Base-by-base conservation (phyloP, 2,329 filamentous ascomycete genomes). In the Macrophomina pseudophaseolina region DNA sequence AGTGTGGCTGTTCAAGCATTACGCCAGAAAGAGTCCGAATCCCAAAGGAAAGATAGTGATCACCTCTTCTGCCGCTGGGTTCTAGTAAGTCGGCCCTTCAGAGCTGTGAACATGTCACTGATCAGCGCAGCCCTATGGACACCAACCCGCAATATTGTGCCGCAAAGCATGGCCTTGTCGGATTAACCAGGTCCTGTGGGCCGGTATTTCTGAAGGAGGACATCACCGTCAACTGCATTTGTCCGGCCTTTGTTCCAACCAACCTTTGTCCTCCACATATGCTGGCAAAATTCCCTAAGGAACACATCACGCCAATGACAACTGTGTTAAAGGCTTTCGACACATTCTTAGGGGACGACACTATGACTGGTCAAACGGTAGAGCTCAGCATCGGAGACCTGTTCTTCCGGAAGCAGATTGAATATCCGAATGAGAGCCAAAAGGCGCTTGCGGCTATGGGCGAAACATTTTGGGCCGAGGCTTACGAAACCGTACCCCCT, bases 351-450 rank as follows among this genome's bases (percentile, higher is more conserved):
- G 72, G 62, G 0, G 74, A 77, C 52, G 72, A 77, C 51, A 71
- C 65, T 1, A 68, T 79, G 71, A 79, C 75, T 0, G 81, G 80
- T 0, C 74, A 81, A 69, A 73, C 73, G 7, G 79, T 82, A 14
- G 81, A 83, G 71, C 70, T 81, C 56, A 74, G 72, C 3, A 71
- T 78, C 66, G 79, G 79, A n/a, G 73, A 79, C 5, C 72, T 82
- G 11, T 78, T 77, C 58, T 80, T 81, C 63, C 76, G 79, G 58
- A 68, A 79, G 59, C 75, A 74, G 66, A 70, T 75, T 32, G 77
- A 78, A 14, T 82, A 74, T 70, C 72, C 74, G 8, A 79, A 80
- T 68, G 75, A 78, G 63, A 82, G 79, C 68, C 77, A 80, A 69
- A 73, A 71, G 59, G 82, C 78, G 76, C 73, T 78, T 66, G 75